phyloP scores from a whole-genome alignment of 106 monocot genomes.

The Dioscorea zingiberensis region DNA sequence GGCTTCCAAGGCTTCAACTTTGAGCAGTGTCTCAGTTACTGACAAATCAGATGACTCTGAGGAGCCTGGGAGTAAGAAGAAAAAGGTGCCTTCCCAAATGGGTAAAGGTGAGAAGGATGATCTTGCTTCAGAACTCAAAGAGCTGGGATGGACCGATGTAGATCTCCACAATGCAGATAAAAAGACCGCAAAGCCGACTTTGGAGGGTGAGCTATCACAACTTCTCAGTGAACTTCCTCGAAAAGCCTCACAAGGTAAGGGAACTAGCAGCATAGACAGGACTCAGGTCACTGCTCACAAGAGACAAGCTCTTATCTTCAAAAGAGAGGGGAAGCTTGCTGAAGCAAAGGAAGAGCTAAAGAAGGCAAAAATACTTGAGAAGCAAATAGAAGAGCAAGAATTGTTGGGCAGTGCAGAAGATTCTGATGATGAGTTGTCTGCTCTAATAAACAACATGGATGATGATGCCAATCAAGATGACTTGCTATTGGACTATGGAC shows the following conservation, averaged over 20 bases:
- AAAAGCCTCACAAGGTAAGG: constrained; percentile 28
- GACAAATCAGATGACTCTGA: constrained; percentile 29
- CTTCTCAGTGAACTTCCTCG: constrained; percentile 51
- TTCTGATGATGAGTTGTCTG: constrained; percentile 85
- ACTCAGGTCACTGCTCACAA: constrained; percentile 70
- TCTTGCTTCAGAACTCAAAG: constrained; percentile 64
- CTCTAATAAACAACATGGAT: constrained; percentile 59
- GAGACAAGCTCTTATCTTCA: constrained; percentile 70
- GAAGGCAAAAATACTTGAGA: constrained; percentile 87
- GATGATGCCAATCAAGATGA: constrained; percentile 48
- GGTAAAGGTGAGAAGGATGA: constrained; percentile 50
- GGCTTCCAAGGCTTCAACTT: constrained; percentile 45
- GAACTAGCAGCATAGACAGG: constrained; percentile 47
- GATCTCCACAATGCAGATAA: constrained; percentile 61
- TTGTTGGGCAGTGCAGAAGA: constrained; percentile 74
- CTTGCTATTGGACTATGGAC: constrained; percentile 13
- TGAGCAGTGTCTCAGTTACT: constrained; percentile 8
- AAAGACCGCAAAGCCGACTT: constrained; percentile 41
- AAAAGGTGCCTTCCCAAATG: constrained; percentile 18
- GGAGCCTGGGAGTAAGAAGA: constrained; percentile 17
- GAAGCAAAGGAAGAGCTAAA: constrained; percentile 99
- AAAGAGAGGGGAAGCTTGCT: constrained; percentile 85
- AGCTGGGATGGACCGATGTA: constrained; percentile 87
- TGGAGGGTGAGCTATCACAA: constrained; percentile 79
- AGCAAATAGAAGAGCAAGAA: constrained; percentile 80